A percentile compares a stretch with the other conserved stretches of the same genome.
phyloP scores from a whole-genome alignment of 1,284 basidiomycete genomes.

The Leccinum glutinopallens region DNA sequence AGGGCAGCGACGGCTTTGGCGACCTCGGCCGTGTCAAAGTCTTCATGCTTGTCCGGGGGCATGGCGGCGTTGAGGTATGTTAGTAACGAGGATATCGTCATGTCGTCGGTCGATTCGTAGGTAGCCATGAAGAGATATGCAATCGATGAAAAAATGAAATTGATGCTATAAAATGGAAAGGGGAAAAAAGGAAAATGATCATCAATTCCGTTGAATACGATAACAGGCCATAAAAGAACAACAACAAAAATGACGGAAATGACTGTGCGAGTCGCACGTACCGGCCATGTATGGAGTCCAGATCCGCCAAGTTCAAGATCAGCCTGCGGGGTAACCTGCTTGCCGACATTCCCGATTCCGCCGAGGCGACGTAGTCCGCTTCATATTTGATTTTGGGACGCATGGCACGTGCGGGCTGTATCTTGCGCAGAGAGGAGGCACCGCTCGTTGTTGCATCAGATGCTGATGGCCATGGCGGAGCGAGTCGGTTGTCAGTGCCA shows the following conservation, averaged over 20 bases:
- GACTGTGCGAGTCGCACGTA: conserved; percentile 37
- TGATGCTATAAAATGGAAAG: conserved; percentile 41
- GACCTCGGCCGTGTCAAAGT: conserved; percentile 75
- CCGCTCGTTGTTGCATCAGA: conserved; percentile 20
- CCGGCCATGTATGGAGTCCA: conserved; percentile 59
- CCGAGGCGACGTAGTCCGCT: conserved; percentile 20
- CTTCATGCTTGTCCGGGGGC: conserved; percentile 75
- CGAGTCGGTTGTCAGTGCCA: conserved; percentile 24
- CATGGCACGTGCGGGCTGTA: conserved; percentile 26
- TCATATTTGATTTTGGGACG: conserved; percentile 33
- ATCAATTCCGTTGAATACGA: conserved; percentile 11
- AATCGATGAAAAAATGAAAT: conserved; percentile 61
- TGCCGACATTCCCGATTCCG: conserved; percentile 21
- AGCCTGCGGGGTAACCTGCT: conserved; percentile 36
- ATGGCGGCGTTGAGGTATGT: conserved; percentile 73
- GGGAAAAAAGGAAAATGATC: conserved; percentile 8
- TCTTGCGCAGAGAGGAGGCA: conserved; percentile 22
- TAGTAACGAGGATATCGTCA: conserved; percentile 65
- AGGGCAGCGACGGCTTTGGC: conserved; percentile 55
- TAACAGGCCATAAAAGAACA: neutral
- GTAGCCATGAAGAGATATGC: conserved; percentile 64
- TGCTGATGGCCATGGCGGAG: conserved; percentile 26
- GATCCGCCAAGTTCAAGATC: conserved; percentile 51
- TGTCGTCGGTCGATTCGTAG: conserved; percentile 62
- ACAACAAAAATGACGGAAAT: conserved; percentile 9